Evolutionary conservation across 2,329 filamentous ascomycete species (phyloP).

Genomic region (Aspergillus sergii): DNA sequence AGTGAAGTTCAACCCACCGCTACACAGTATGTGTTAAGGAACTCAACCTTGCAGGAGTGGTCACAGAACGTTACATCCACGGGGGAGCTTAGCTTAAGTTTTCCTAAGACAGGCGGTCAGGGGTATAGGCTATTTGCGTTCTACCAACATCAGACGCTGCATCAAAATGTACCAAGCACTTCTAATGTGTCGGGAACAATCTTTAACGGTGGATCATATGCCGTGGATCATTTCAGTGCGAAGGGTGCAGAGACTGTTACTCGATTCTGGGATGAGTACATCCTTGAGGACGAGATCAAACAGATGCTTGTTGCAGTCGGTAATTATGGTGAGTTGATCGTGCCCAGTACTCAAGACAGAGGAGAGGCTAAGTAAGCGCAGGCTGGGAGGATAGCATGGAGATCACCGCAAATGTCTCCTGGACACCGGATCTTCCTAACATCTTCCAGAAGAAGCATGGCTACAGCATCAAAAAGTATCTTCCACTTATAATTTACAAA

Average conservation of each 20-base stretch:
- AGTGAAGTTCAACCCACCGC: conserved; percentile 10
- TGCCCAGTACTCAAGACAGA: background rate
- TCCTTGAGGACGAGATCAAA: conserved; percentile 35
- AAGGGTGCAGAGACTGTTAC: conserved; percentile 39
- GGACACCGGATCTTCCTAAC: conserved; percentile 34
- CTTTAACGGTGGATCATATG: conserved; percentile 40
- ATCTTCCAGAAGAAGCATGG: conserved; percentile 33
- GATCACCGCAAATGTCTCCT: conserved; percentile 33
- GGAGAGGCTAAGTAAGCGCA: background rate
- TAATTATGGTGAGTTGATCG: conserved; percentile 27
- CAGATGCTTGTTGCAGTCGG: conserved; percentile 36
- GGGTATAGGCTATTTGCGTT: conserved; percentile 21
- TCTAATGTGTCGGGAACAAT: conserved; percentile 22
- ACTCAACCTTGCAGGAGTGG: conserved; percentile 14
- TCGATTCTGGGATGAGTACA: conserved; percentile 44
- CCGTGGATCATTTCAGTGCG: conserved; percentile 45
- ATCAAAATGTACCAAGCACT: conserved; percentile 31
- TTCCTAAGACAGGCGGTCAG: conserved; percentile 2
- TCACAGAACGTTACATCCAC: conserved; percentile 10
- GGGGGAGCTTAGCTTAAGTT: conserved; percentile 11
- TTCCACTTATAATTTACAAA: conserved; percentile 29
- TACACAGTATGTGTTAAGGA: conserved; percentile 14
- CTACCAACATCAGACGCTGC: conserved; percentile 18
- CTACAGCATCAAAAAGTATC: conserved; percentile 34
- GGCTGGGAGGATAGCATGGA: conserved; percentile 29